phyloP scores from a whole-genome alignment of 768 basidiomycete species.

The Pisolithus albus region DNA sequence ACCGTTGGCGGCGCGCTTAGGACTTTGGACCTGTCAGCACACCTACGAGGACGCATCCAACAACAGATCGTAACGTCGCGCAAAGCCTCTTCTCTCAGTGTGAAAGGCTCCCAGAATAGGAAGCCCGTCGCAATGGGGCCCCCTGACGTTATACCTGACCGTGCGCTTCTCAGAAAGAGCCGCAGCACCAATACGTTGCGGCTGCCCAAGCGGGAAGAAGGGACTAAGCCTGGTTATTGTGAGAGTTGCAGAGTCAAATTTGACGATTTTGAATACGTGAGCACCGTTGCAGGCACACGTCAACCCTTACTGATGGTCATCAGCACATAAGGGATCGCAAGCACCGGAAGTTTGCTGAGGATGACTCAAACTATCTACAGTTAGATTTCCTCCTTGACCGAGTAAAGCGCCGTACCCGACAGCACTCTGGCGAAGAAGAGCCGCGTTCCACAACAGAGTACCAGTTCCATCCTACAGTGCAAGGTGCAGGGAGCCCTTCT shows the following conservation, averaged over 20 bases:
- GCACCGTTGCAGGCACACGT: slow-evolving; percentile 6
- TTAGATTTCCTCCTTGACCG: slow-evolving; percentile 70
- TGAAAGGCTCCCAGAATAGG: slow-evolving; percentile 21
- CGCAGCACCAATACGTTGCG: slow-evolving; percentile 74
- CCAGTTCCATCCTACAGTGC: slow-evolving; percentile 13
- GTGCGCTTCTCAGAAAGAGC: slow-evolving; percentile 57
- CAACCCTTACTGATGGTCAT: neutral
- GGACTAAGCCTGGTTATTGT: slow-evolving; percentile 91
- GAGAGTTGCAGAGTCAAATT: slow-evolving; percentile 93
- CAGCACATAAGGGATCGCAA: slow-evolving; percentile 70
- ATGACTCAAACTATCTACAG: slow-evolving; percentile 69
- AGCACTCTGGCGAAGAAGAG: slow-evolving; percentile 23
- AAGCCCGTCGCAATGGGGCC: slow-evolving; percentile 55
- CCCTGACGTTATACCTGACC: slow-evolving; percentile 51
- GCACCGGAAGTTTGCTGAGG: slow-evolving; percentile 77
- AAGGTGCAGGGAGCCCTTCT: slow-evolving; percentile 16
- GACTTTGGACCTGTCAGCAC: slow-evolving; percentile 44
- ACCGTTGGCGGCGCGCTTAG: slow-evolving; percentile 42
- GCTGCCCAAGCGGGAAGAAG: slow-evolving; percentile 75
- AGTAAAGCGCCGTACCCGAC: slow-evolving; percentile 41
- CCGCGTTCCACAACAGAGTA: slow-evolving; percentile 7
- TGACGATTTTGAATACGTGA: slow-evolving; percentile 75
- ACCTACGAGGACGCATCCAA: slow-evolving; percentile 50
- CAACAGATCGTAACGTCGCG: slow-evolving; percentile 65
- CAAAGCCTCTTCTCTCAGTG: slow-evolving; percentile 32